Conservation (phyloP, 139 green algal genomes). For the Deuterostichococcus epilithicus region DNA sequence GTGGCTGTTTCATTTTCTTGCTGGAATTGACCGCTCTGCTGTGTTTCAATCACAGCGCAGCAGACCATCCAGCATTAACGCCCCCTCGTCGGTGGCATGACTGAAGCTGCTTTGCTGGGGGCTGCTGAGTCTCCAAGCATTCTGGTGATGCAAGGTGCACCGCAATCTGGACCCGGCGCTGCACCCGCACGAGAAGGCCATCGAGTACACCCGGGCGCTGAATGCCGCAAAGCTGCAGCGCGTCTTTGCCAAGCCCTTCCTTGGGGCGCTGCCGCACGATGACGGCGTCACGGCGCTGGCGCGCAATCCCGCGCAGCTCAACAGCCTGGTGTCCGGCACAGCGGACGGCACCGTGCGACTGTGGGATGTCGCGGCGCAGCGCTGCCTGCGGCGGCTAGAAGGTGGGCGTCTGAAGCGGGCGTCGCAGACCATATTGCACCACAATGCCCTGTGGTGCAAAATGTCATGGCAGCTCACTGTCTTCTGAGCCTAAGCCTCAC, state of each 20-base stretch:
- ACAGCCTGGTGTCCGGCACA: conserved; percentile 70
- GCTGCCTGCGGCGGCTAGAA: conserved; percentile 61
- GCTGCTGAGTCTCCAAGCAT: no score
- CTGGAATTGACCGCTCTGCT: no score
- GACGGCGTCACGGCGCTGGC: conserved; percentile 88
- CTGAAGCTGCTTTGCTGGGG: no score
- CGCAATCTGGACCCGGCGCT: conserved; percentile 89
- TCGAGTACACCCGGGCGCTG: conserved; percentile 88
- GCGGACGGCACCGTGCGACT: conserved; percentile 60
- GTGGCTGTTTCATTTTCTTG: no score
- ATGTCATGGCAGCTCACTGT: no score
- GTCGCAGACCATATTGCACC: no score
- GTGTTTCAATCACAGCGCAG: no score
- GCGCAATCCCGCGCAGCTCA: conserved; percentile 71
- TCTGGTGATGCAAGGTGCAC: conserved; percentile 72
- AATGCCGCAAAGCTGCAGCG: conserved; percentile 90
- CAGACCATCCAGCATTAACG: no score
- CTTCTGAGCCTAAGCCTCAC: no score
- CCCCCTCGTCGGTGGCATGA: no score
- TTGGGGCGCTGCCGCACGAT: conserved; percentile 80
- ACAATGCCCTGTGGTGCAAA: no score
- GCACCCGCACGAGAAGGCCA: conserved; percentile 87
- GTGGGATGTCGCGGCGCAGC: conserved; percentile 83
- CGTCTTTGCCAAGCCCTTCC: conserved; percentile 96
- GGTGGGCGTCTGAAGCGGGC: no score